These are phyloP conservation scores for Sphagnum contortum DNA, from an alignment of 225 moss, liverwort and hornwort genomes.

Conservation along the genomic window DNA sequence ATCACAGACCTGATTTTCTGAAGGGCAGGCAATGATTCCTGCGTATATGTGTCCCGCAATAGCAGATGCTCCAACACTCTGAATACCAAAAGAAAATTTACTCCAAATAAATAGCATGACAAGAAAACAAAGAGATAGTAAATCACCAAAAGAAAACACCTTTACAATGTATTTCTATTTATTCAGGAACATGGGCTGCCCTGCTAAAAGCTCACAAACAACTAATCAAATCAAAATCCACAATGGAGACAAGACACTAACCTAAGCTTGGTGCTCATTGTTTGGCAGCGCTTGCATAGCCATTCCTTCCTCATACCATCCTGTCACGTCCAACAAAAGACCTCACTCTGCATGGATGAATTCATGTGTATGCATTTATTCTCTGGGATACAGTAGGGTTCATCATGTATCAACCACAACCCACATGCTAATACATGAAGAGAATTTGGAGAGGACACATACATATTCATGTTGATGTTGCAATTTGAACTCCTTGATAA, in stretches of 20 bases:
- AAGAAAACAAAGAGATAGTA: too few relatives aligned
- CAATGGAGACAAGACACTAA: slow-evolving; percentile 6
- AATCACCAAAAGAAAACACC: too few relatives aligned
- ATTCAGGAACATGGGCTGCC: too few relatives aligned
- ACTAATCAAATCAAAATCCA: neutral
- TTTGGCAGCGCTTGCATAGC: slow-evolving; percentile 89
- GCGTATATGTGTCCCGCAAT: slow-evolving; percentile 90
- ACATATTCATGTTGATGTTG: slow-evolving; percentile 93
- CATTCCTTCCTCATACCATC: slow-evolving; percentile 96
- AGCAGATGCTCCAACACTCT: slow-evolving; percentile 98
- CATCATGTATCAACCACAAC: too few relatives aligned
- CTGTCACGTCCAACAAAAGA: slow-evolving; percentile 16
- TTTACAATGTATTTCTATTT: too few relatives aligned
- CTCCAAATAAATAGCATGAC: too few relatives aligned
- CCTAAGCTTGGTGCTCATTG: slow-evolving; percentile 95
- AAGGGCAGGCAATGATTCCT: slow-evolving; percentile 95
- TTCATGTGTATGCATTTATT: neutral
- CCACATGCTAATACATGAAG: too few relatives aligned
- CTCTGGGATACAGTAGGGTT: too few relatives aligned
- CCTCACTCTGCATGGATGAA: neutral
- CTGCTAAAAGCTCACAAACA: too few relatives aligned
- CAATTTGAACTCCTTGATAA: slow-evolving; percentile 87
- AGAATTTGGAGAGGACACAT: slow-evolving; percentile 1
- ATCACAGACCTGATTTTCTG: slow-evolving; percentile 61
- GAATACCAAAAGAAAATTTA: slow-evolving; percentile 3